Base-by-base conservation (phyloP, 805 yeast genomes). In the Candida maltosa region DNA sequence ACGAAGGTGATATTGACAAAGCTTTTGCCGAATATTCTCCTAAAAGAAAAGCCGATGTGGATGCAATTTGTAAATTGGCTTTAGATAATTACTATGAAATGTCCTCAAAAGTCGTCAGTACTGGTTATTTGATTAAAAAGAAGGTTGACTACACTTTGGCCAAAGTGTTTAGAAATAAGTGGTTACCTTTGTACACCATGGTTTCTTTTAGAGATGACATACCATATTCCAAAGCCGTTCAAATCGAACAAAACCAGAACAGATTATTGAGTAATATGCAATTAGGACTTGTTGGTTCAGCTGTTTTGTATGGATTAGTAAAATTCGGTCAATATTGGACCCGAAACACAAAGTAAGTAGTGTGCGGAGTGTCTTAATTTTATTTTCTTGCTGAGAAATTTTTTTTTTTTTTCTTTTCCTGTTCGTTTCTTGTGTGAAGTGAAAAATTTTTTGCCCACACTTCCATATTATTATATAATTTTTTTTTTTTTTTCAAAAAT, bases 181-280 rank as follows among this genome's bases (percentile, higher is more conserved):
- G 96, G 95, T 60, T 87, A 21, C 96, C 96, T 1, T 64, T 89
- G 48, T 89, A 89, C 58, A 80, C 95, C 7, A 88, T 89, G 97
- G 86, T 89, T 3, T 83, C 95, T 1, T 89, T 89, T 63, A 69
- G 95, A 42, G 77, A 81, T 5, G 96, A 89, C 52, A 81, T 88
- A 22, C 68, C 83, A 7, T 89, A 89, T 51, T 73, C 87, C 1
- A 66, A 69, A 34, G 94, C 94, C 2, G 68, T 85, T 9, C 54
- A 55, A 6, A 66, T 70, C 23, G 78, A 77, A 32, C 53, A 58
- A 27, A 63, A 75, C 34, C 96, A 87, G 57, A 66, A 65, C 23
- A 51, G 41, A 9, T 69, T 85, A 3, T 52, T 87, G 32, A 55
- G 53, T 19, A 38, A 45, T 16, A 41, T 59, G 16, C 58, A 58